A percentile compares a stretch with the other conserved stretches of the same genome.
Evolutionary conservation across 495 filamentous ascomycete species (phyloP).

Genomic region (Cetradonia linearis): DNA sequence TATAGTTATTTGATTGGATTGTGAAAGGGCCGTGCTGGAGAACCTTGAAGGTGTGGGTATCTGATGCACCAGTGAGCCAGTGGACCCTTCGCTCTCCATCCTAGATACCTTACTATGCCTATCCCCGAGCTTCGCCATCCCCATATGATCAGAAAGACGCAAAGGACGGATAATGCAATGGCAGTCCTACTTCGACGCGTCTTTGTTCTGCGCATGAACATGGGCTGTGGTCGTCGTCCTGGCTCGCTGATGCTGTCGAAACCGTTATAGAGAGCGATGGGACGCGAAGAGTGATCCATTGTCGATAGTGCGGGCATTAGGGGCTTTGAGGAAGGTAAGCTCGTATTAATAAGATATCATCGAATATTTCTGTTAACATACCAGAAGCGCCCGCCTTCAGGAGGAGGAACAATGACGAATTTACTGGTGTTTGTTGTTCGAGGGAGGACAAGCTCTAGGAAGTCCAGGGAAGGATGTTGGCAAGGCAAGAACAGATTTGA

Average conservation of each 20-base stretch:
- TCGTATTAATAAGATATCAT: not conserved
- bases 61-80: conserved; percentile 7
- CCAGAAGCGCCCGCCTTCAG: not conserved
- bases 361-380: not conserved
- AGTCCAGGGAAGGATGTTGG: not conserved
- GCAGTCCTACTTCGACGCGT: conserved; percentile 22
- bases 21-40: conserved; percentile 3
- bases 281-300: conserved; percentile 13
- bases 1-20: conserved; percentile 4
- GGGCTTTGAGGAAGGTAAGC: not conserved
- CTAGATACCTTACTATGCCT: conserved; percentile 13
- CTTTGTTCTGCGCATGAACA: conserved; percentile 24
- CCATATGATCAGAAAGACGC: conserved; percentile 18
- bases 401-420: not conserved
- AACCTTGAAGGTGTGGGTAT: conserved; percentile 16
- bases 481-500: not conserved
- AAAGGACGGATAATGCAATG: conserved; percentile 11
- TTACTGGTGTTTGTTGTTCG: not conserved
- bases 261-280: conserved; percentile 14
- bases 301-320: not conserved
- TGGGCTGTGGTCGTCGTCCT: conserved; percentile 16
- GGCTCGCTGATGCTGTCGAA: conserved; percentile 26
- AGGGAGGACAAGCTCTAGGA: not conserved
- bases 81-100: not conserved
- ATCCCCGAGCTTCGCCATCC: conserved; percentile 24